Evolutionary conservation across 805 yeast species (phyloP).

Genomic region (Ogataea parapolymorpha): DNA sequence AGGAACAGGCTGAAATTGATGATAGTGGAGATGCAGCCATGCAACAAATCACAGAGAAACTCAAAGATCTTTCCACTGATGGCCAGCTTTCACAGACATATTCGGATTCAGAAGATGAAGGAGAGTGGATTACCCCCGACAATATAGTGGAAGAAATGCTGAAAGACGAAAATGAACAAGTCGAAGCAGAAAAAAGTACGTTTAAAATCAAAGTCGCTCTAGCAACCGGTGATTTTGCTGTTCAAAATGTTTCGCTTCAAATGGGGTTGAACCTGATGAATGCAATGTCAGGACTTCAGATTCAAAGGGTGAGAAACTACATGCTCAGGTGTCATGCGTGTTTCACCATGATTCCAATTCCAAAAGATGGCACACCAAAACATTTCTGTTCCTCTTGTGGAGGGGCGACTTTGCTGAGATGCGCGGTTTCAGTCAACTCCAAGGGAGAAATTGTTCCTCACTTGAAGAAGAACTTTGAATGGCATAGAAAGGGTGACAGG

Average conservation of each 20-base stretch:
- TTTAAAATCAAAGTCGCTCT: conserved; percentile 69
- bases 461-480: conserved; percentile 85
- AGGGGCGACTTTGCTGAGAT: conserved; percentile 83
- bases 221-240: conserved; percentile 95
- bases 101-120: conserved; percentile 74
- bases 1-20: conserved; percentile 6
- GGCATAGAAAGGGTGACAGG: conserved; percentile 85
- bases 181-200: conserved; percentile 35
- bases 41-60: background rate
- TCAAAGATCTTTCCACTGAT: conserved; percentile 4
- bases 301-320: conserved; percentile 80
- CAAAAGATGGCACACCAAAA: conserved; percentile 68
- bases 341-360: conserved; percentile 75
- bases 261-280: conserved; percentile 86
- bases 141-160: conserved; percentile 68
- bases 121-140: conserved; percentile 90
- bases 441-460: conserved; percentile 83
- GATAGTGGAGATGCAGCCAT: conserved; percentile 12
- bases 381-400: conserved; percentile 97
- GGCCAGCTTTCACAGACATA: conserved; percentile 40
- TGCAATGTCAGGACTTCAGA: conserved; percentile 76
- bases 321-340: conserved; percentile 98
- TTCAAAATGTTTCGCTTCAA: conserved; percentile 92
- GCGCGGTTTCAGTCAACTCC: conserved; percentile 83
- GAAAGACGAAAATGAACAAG: conserved; percentile 65